A percentile compares a stretch with the other conserved stretches of the same genome.
phyloP scores from a whole-genome alignment of 2,329 filamentous ascomycete genomes.

The Coleophoma eucalyptorum region DNA sequence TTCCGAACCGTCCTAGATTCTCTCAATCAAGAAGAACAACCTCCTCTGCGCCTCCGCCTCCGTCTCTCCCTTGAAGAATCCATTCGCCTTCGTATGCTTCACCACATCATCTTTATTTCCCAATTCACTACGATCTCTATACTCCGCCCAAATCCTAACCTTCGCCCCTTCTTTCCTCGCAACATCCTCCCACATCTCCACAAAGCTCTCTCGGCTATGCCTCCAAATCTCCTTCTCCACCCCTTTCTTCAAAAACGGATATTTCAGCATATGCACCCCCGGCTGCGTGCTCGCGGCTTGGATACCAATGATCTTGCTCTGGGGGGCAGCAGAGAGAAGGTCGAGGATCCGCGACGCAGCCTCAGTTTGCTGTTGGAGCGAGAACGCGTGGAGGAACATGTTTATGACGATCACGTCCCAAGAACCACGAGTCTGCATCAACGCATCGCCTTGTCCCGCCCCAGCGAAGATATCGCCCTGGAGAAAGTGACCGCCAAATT shows the following conservation, averaged over 20 bases:
- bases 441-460: constrained; percentile 1
- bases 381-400: constrained; percentile 39
- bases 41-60: background rate
- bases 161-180: background rate
- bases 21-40: background rate
- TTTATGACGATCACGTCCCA: constrained; percentile 36
- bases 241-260: background rate
- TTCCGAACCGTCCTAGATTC: no score
- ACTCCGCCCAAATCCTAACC: background rate
- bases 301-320: background rate
- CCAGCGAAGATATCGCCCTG: constrained; percentile 23
- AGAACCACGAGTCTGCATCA: constrained; percentile 27
- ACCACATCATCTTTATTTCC: background rate
- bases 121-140: background rate
- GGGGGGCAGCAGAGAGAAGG: background rate
- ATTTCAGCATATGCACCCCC: background rate
- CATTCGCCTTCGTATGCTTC: background rate
- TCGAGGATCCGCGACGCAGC: background rate
- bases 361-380: constrained; percentile 27
- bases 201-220: background rate
- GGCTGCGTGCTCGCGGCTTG: background rate
- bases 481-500: constrained; percentile 24
- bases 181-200: background rate
- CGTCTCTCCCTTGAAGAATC: background rate
- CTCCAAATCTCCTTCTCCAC: background rate